phyloP scores from a whole-genome alignment of 1,284 basidiomycete species.

The Xerocomus minutiporus region DNA sequence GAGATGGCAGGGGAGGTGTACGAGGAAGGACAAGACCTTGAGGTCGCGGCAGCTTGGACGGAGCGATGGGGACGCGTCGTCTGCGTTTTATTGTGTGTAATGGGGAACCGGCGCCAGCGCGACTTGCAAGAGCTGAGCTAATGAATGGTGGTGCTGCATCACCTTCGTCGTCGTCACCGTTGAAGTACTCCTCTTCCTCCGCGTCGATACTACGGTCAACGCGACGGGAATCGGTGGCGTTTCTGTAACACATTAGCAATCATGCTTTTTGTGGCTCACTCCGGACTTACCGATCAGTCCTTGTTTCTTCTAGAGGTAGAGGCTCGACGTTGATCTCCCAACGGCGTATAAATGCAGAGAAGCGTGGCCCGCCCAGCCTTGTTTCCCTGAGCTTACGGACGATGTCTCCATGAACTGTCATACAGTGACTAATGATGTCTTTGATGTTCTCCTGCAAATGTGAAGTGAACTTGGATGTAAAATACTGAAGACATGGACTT shows the following conservation, averaged over 20 bases:
- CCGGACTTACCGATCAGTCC: slow-evolving; percentile 28
- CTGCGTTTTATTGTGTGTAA: slow-evolving; percentile 52
- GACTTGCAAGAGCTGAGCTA: slow-evolving; percentile 33
- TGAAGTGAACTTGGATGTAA: slow-evolving; percentile 6
- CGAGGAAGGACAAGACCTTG: slow-evolving; percentile 35
- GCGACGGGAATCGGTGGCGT: slow-evolving; percentile 42
- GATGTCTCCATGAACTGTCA: slow-evolving; percentile 69
- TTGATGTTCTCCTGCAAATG: slow-evolving; percentile 76
- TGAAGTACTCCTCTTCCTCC: slow-evolving; percentile 91
- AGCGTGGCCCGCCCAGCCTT: slow-evolving; percentile 61
- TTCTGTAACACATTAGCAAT: slow-evolving; percentile 28
- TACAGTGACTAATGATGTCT: slow-evolving; percentile 78
- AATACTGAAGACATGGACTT: slow-evolving; percentile 23
- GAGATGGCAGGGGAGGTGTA: slow-evolving; percentile 49
- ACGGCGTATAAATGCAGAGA: slow-evolving; percentile 69
- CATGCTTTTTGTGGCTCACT: not conserved
- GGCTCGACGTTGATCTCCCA: slow-evolving; percentile 94
- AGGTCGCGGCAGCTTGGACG: slow-evolving; percentile 39
- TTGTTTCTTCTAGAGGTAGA: slow-evolving; percentile 53
- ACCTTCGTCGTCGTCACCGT: slow-evolving; percentile 60
- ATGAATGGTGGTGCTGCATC: slow-evolving; percentile 36
- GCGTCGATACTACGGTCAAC: slow-evolving; percentile 51
- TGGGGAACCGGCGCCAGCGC: slow-evolving; percentile 35
- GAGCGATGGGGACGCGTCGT: slow-evolving; percentile 43
- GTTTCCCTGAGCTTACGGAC: slow-evolving; percentile 64